Evolutionary conservation across 2,329 filamentous ascomycete species (phyloP), one percentile per base, ranked within the genome.

Genomic region (Calycina herbarum): DNA sequence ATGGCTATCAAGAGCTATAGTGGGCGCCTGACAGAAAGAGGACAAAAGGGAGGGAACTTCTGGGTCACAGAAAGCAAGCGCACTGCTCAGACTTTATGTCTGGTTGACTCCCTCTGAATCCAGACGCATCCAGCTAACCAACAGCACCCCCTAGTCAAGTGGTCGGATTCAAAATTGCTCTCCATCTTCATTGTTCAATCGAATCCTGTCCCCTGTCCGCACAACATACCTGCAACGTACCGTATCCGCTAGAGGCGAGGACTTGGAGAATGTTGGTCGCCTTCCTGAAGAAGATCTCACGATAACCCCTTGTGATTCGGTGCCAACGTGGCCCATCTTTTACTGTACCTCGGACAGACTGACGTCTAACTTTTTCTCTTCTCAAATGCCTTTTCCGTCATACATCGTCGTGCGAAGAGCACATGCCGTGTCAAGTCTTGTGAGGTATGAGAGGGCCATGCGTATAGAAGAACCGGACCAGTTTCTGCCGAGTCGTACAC

Each of bases 31-130:
- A 60, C 48, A 33, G 51, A 15, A 17, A 29, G 38, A 48, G 60
- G 51, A 31, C 40, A 58, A 56, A 59, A 63, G 29, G 24, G 29
- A 15, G 15, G n/a, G 17, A 17, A 57, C 29, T 38, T 17, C 20
- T n/a, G 54, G 40, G 40, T 35, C 27, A 61, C 57, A 27, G 24
- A 51, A 63, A 35, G 42, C 24, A 61, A 38, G 57, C 42, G 61
- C 13, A 57, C 13, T 45, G 31, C 56, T n/a, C 42, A 31, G 51
- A 20, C 60, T 66, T 63, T 66, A 66, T 66, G 58, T 58, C 57
- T 48, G 57, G 59, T 63, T 57, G 48, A 51, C 54, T 59, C 35
- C 10, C 29, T 27, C 45, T 51, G 20, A 40, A 10, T 27, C n/a
- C 38, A 40, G 38, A 24, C 35, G 29, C 24, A 60, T 3, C 45